A percentile compares a stretch with the other conserved stretches of the same genome.
Evolutionary conservation across 2,329 filamentous ascomycete genomes (phyloP).

Genomic region (Colletotrichum liriopes): DNA sequence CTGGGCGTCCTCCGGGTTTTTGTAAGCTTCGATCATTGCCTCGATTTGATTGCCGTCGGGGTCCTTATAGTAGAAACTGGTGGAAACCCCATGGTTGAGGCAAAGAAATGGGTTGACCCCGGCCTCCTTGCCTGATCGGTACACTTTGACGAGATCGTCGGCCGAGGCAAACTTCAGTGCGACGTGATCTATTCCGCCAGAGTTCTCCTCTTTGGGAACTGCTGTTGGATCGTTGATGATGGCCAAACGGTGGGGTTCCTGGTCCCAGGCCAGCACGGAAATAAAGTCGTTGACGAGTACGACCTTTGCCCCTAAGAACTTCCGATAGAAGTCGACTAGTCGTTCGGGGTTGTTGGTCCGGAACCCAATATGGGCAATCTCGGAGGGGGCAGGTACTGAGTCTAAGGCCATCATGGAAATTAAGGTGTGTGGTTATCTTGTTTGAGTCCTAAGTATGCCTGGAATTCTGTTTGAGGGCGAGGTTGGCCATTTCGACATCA

Average conservation of each 20-base stretch:
- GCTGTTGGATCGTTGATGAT: conserved; percentile 50
- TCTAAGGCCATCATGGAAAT: background rate
- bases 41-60: conserved; percentile 65
- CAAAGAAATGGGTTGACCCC: conserved; percentile 59
- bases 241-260: conserved; percentile 64
- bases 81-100: conserved; percentile 64
- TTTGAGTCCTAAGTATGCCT: background rate
- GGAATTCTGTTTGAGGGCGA: background rate
- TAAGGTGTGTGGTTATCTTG: background rate
- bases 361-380: conserved; percentile 18
- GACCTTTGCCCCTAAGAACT: conserved; percentile 53
- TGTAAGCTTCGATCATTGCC: conserved; percentile 61
- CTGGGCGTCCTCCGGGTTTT: conserved; percentile 52
- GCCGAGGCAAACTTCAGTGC: conserved; percentile 57
- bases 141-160: conserved; percentile 53
- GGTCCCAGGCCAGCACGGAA: conserved; percentile 60
- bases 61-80: conserved; percentile 63
- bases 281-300: conserved; percentile 47
- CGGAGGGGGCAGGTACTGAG: background rate
- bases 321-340: conserved; percentile 55
- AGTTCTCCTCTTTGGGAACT: conserved; percentile 43
- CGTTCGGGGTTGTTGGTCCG: background rate
- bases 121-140: conserved; percentile 52
- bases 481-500: background rate
- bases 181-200: conserved; percentile 57